Evolutionary conservation across 129 eudicot species (phyloP).

Genomic region (Artemisia tridentata): DNA sequence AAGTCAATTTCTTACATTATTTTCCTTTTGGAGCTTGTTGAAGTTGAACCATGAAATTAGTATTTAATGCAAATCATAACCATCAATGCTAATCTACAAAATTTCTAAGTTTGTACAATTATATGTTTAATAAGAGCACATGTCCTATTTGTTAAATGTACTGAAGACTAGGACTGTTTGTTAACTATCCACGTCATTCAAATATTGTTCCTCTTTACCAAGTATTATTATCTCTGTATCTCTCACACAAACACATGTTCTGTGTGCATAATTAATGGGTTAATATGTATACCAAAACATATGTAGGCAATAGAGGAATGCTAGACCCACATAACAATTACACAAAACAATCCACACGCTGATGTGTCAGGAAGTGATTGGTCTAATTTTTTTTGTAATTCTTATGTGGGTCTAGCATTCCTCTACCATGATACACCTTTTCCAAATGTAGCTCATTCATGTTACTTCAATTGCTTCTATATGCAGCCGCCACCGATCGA

Average conservation of each 20-base stretch:
- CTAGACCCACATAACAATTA: too few relatives aligned
- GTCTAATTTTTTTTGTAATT: neutral
- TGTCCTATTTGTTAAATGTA: slow-evolving; percentile 15
- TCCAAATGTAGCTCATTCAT: slow-evolving; percentile 3
- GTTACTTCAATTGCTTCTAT: slow-evolving; percentile 16
- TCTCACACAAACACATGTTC: neutral
- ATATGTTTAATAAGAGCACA: neutral
- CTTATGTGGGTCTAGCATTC: too few relatives aligned
- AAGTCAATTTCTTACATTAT: neutral
- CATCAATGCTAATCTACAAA: neutral
- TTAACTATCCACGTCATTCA: neutral
- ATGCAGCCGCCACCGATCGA: slow-evolving; percentile 69
- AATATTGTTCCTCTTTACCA: too few relatives aligned
- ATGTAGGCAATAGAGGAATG: neutral
- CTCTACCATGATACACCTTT: neutral
- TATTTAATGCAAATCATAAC: slow-evolving; percentile 4
- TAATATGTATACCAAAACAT: neutral
- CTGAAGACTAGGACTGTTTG: slow-evolving; percentile 5
- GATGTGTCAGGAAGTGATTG: too few relatives aligned
- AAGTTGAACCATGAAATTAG: slow-evolving; percentile 9
- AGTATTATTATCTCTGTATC: neutral
- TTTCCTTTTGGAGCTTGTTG: slow-evolving; percentile 10
- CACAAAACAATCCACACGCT: too few relatives aligned
- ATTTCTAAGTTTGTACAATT: slow-evolving; percentile 7
- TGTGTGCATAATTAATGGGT: neutral